Evolutionary conservation across 495 filamentous ascomycete species (phyloP), one percentile per base, ranked within the genome.

Genomic region (Rhizodiscina lignyota): DNA sequence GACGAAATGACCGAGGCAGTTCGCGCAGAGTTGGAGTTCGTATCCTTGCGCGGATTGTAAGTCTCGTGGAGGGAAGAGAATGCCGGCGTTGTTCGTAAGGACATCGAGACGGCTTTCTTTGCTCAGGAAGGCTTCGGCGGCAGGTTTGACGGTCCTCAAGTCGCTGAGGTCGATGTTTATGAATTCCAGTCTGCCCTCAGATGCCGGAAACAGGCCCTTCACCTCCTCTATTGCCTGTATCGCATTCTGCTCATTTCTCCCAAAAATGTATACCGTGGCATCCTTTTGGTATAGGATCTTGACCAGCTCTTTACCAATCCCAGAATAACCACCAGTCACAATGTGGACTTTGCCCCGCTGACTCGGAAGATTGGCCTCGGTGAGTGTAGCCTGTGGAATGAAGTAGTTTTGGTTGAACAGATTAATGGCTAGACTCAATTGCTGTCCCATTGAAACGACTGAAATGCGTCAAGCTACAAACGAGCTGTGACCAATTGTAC

Each of bases 1-100:
- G 12, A 70, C 50, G 38, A 56, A 66, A 10, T 59, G 65, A 1
- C 58, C 66, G 1, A 69, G 48, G 36, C 55, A 59, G 38, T 71
- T 69, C 2, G 60, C 64, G 5, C 49, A 58, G 15, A 65, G 46
- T 36, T 67, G 54, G 2, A 67, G 40, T 30, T 69, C 67, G 41
- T 60, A 50, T 18, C 54, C 57, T 39, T 53, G 51, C 1, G 42
- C 34, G n/a, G 51, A 49, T 12, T 45, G 49, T 18, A 37, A 52
- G 19, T 55, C 66, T 1, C 11, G 23, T 2, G 64, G 60, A 0
- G 58, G 54, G 12, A 39, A 34, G 53, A 60, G 60, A 26, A 72
- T 54, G n/a, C 41, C 47, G 17, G 55, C 67, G 6, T 66, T 66
- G 48, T 70, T 72, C 39, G 66, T 60, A 18, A 72, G 50, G 31